Percentiles rank a stretch among this genome's conserved stretches.
Evolutionary conservation across 257 asterid genomes (phyloP).

Genomic region (Paulownia fortunei): DNA sequence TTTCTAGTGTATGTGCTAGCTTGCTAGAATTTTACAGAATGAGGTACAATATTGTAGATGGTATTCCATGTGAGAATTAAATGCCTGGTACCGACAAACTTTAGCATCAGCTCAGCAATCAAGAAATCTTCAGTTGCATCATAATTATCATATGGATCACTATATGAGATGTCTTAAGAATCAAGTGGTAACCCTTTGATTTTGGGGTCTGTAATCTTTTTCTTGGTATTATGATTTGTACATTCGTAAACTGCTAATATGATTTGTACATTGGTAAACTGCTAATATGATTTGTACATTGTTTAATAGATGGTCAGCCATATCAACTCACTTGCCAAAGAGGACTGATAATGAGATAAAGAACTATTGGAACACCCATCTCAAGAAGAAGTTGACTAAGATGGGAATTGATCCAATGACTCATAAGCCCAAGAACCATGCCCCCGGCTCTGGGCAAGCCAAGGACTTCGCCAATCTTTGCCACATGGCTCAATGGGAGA

Average conservation of each 20-base stretch:
- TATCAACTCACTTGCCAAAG: conserved; percentile 39
- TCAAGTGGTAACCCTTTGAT: too few species aligned
- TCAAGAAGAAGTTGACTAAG: conserved; percentile 31
- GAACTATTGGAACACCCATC: conserved; percentile 46
- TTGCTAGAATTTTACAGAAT: not conserved
- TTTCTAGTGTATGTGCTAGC: not conserved
- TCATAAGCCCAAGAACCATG: conserved; percentile 36
- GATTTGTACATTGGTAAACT: not conserved
- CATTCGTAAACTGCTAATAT: not conserved
- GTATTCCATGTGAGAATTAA: not conserved
- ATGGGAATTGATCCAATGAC: conserved; percentile 53
- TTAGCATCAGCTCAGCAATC: too few species aligned
- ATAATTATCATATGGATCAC: too few species aligned
- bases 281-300: not conserved
- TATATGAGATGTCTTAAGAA: too few species aligned
- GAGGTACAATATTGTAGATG: not conserved
- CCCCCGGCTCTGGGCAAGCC: conserved; percentile 12
- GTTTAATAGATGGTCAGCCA: conserved; percentile 41
- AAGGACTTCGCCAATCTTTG: conserved; percentile 19
- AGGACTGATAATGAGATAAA: conserved; percentile 51
- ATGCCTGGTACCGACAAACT: not conserved
- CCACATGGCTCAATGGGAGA: conserved; percentile 57
- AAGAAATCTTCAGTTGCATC: too few species aligned
- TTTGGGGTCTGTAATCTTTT: too few species aligned
- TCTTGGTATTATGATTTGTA: not conserved